Base-by-base conservation (phyloP, 169 alveolate species). In the Plasmodium sp. region DNA sequence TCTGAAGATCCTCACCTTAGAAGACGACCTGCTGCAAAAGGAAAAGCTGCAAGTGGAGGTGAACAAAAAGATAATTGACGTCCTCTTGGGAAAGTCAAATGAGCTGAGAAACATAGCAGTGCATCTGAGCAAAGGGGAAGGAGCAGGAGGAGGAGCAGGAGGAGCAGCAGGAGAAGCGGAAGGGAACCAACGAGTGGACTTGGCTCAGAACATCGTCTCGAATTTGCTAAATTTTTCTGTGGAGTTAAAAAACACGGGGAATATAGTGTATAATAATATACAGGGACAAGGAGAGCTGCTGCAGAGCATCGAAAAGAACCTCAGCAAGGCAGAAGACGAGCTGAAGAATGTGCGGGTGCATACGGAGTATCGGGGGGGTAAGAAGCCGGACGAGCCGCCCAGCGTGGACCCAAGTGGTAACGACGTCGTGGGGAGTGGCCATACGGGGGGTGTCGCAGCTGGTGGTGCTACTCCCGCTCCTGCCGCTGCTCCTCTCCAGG, bases 221-320 rank as follows among this genome's bases (percentile, higher is more conserved):
- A 90, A 90, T 31, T 51, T 90, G 22, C 56, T 90, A 9, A 90
- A 90, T 14, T 58, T 90, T 31, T 90, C 94, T 0, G 90, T 90
- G 16, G 91, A 90, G 67, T 80, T 90, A 80, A 90, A 90, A 43
- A 90, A 90, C 67, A 90, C 94, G 14, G 94, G 94, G 10, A 90
- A 90, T 90, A 90, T 90, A n/a, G 94, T 90, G 48, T 90, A 90
- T 80, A 90, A 79, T 62, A 90, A 90, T 43, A 90, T 90, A 12
- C 94, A 90, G 22, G 94, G 94, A 58, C 94, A 90, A 67, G 94
- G 94, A 41, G 94, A 90, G 7, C 22, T 90, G 0, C 33, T 90
- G 5, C 94, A 90, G 39, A 62, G 22, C 2, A 80, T 90, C 1
- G 94, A 90, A 16, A 80, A 90, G 7, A 90, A 39, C 22, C 56